Evolutionary conservation across 2,329 filamentous ascomycete genomes (phyloP).

Genomic region (Pseudogymnoascus sp.): DNA sequence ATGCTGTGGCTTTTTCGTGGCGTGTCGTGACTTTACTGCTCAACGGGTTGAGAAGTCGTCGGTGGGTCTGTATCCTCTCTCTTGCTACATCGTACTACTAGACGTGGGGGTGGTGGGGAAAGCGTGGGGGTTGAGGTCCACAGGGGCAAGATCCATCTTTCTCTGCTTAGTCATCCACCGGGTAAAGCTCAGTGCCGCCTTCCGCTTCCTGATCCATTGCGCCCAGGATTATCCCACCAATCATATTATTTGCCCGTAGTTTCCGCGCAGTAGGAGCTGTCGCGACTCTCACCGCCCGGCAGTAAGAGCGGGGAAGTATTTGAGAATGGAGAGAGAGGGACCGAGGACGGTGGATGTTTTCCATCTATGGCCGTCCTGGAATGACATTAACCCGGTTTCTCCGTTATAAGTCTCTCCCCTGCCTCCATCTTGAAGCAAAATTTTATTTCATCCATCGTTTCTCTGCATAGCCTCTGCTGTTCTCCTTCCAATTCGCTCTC

Average conservation of each 20-base stretch:
- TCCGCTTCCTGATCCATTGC: neutral
- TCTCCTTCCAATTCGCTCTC: neutral
- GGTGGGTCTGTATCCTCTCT: constrained; percentile 1
- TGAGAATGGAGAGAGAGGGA: neutral
- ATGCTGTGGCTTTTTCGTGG: neutral
- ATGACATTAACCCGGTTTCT: neutral
- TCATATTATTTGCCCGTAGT: neutral
- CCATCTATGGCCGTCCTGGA: neutral
- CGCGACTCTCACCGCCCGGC: neutral
- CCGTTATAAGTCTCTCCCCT: neutral
- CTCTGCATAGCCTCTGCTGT: neutral
- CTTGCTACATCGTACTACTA: neutral
- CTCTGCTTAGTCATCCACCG: neutral
- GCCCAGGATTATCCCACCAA: neutral
- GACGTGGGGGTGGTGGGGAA: neutral
- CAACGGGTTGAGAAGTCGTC: neutral
- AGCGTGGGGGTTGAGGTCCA: neutral
- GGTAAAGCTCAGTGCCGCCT: neutral
- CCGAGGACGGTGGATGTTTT: neutral
- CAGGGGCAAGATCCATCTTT: neutral
- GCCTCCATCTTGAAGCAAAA: neutral
- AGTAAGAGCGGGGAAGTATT: constrained; percentile 9
- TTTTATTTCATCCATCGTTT: neutral
- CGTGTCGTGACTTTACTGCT: neutral
- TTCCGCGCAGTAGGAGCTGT: neutral